phyloP scores from a whole-genome alignment of 208 protist species.

The Acanthamoeba quina region DNA sequence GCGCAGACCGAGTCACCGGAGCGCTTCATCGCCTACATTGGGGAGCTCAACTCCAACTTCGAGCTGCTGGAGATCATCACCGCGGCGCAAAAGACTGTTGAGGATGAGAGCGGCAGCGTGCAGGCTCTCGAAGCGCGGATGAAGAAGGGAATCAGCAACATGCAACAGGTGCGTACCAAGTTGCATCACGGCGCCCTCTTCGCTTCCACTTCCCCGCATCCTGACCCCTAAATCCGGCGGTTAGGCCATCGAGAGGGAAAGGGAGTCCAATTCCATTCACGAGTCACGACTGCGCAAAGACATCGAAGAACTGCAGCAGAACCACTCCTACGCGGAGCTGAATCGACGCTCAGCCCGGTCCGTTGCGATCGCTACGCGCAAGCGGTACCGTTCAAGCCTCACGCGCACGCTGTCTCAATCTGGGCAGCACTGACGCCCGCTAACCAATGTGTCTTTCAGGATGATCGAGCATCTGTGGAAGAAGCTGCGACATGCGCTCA shows the following conservation, averaged over 20 bases:
- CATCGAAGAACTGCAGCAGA: constrained; percentile 33
- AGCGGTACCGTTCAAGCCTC: background rate
- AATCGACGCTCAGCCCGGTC: background rate
- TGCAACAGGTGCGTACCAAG: background rate
- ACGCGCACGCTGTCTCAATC: background rate
- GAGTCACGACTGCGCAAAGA: constrained; percentile 41
- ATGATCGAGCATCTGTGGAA: constrained; percentile 63
- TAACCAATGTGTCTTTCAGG: background rate
- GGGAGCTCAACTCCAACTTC: constrained; percentile 48
- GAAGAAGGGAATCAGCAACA: constrained; percentile 17
- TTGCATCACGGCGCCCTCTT: background rate
- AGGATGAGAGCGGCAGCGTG: constrained; percentile 40
- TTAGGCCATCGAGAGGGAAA: constrained; percentile 34
- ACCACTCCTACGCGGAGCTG: background rate
- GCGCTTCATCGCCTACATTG: constrained; percentile 43
- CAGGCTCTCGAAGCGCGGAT: constrained; percentile 4
- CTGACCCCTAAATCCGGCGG: background rate
- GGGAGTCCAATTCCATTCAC: constrained; percentile 54
- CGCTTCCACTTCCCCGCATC: background rate
- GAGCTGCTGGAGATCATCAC: constrained; percentile 61
- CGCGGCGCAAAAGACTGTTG: background rate
- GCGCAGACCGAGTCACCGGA: constrained; percentile 11
- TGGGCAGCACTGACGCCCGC: background rate
- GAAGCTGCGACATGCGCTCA: constrained; percentile 35
- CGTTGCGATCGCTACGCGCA: background rate